These are phyloP conservation scores for Sporisorium graminicola DNA, from an alignment of 1,284 basidiomycete species.

Conservation along the genomic window DNA sequence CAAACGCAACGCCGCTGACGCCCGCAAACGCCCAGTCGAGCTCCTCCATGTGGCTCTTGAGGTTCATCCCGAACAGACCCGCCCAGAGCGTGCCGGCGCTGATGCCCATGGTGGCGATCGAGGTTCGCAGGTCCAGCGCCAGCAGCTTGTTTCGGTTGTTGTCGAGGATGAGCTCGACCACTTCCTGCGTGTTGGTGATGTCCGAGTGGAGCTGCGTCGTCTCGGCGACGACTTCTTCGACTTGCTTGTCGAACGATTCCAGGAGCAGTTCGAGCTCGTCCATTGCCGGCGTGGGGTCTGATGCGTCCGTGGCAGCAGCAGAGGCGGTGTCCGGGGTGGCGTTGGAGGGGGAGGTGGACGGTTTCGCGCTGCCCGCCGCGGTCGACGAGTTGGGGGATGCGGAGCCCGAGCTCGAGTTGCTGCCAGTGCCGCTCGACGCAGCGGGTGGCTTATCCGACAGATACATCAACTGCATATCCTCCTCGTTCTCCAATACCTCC, in stretches of 20 bases:
- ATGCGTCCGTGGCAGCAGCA: too few relatives aligned
- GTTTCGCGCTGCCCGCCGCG: too few relatives aligned
- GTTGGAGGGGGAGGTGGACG: neutral
- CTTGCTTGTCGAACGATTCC: constrained; percentile 89
- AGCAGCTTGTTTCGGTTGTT: constrained; percentile 93
- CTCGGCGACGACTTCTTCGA: constrained; percentile 62
- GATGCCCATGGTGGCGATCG: constrained; percentile 93
- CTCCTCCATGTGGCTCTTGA: constrained; percentile 57
- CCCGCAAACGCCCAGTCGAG: constrained; percentile 54
- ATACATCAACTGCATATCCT: constrained; percentile 84
- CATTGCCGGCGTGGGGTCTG: constrained; percentile 14
- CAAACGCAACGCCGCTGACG: constrained; percentile 37
- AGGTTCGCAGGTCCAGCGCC: constrained; percentile 88
- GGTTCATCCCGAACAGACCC: constrained; percentile 94
- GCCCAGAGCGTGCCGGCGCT: constrained; percentile 92
- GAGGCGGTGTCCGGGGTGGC: too few relatives aligned
- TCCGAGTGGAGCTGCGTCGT: constrained; percentile 56
- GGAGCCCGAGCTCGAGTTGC: too few relatives aligned
- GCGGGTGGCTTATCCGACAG: constrained; percentile 72
- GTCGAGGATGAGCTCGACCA: constrained; percentile 95
- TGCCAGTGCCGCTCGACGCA: constrained; percentile 10
- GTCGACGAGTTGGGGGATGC: too few relatives aligned
- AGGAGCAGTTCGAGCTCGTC: constrained; percentile 90
- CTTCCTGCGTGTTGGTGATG: constrained; percentile 95
- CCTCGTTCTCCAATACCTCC: constrained; percentile 70